phyloP scores from a whole-genome alignment of 768 basidiomycete species.

The Podaxis pistillaris region DNA sequence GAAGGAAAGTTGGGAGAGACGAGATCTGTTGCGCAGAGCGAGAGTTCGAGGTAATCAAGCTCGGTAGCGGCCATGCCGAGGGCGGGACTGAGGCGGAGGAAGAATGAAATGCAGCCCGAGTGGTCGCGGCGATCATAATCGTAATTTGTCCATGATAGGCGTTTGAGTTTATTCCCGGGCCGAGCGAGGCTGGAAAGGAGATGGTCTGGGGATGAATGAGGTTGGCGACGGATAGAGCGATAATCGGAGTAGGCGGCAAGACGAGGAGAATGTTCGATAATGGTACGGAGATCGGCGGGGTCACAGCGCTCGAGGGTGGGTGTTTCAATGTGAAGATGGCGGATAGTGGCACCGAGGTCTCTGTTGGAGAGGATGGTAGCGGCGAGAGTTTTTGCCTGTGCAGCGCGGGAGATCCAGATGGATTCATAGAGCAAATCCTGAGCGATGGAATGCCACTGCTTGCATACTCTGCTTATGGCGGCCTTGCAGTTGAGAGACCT shows the following conservation, averaged over 20 bases:
- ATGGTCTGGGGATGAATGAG: slow-evolving; percentile 27
- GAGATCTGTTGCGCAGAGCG: slow-evolving; percentile 50
- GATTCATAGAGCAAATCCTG: slow-evolving; percentile 64
- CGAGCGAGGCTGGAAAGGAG: slow-evolving; percentile 59
- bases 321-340: slow-evolving; percentile 71
- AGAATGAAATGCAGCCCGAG: slow-evolving; percentile 45
- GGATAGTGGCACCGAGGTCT: slow-evolving; percentile 46
- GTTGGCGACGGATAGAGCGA: slow-evolving; percentile 53
- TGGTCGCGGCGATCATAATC: slow-evolving; percentile 34
- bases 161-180: slow-evolving; percentile 49
- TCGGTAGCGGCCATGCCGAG: slow-evolving; percentile 48
- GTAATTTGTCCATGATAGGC: slow-evolving; percentile 73
- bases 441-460: slow-evolving; percentile 50
- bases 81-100: slow-evolving; percentile 53
- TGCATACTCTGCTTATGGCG: slow-evolving; percentile 51
- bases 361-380: background rate
- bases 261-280: slow-evolving; percentile 62
- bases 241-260: slow-evolving; percentile 64
- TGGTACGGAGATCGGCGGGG: slow-evolving; percentile 64
- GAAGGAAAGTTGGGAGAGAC: slow-evolving; percentile 23
- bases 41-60: slow-evolving; percentile 70
- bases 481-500: slow-evolving; percentile 47
- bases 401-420: slow-evolving; percentile 62
- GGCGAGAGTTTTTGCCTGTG: slow-evolving; percentile 24
- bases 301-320: slow-evolving; percentile 60